These are phyloP conservation scores for Cryptosporidium viatorum DNA, from an alignment of 169 alveolate genomes.

Conservation along the genomic window DNA sequence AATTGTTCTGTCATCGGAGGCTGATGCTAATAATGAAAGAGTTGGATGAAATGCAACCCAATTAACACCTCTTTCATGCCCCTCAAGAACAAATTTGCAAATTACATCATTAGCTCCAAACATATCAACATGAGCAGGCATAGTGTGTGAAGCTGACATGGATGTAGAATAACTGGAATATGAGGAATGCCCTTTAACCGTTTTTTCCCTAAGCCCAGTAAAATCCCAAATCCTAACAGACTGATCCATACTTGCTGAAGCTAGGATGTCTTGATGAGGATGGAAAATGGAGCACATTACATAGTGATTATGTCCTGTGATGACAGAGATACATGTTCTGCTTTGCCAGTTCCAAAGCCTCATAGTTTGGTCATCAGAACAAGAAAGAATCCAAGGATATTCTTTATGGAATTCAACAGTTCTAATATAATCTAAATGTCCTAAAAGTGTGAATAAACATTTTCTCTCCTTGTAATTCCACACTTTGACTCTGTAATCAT, in stretches of 20 bases:
- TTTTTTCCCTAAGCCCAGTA: slow-evolving; percentile 91
- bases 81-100: slow-evolving; percentile 92
- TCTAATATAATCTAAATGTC: slow-evolving; percentile 96
- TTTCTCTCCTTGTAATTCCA: slow-evolving; percentile 93
- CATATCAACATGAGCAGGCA: slow-evolving; percentile 82
- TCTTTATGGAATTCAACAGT: slow-evolving; percentile 95
- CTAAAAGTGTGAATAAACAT: slow-evolving; percentile 92
- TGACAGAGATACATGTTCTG: slow-evolving; percentile 86
- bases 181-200: slow-evolving; percentile 80
- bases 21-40: slow-evolving; percentile 90
- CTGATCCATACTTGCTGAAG: slow-evolving; percentile 93
- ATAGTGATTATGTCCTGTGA: slow-evolving; percentile 97
- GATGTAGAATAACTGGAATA: slow-evolving; percentile 25
- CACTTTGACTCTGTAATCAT: slow-evolving; percentile 93
- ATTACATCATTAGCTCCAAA: slow-evolving; percentile 92
- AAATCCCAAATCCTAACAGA: slow-evolving; percentile 96
- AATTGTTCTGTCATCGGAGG: slow-evolving; percentile 94
- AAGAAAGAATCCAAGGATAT: slow-evolving; percentile 95
- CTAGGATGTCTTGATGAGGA: slow-evolving; percentile 93
- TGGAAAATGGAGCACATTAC: slow-evolving; percentile 97
- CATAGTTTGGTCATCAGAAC: slow-evolving; percentile 96
- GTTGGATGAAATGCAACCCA: slow-evolving; percentile 95
- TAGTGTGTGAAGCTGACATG: slow-evolving; percentile 24
- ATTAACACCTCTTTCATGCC: slow-evolving; percentile 97
- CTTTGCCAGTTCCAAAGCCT: slow-evolving; percentile 98